Percentiles rank a stretch among this genome's conserved stretches.
Evolutionary conservation across 768 basidiomycete species (phyloP).

Genomic region (Termitomyces sp.): DNA sequence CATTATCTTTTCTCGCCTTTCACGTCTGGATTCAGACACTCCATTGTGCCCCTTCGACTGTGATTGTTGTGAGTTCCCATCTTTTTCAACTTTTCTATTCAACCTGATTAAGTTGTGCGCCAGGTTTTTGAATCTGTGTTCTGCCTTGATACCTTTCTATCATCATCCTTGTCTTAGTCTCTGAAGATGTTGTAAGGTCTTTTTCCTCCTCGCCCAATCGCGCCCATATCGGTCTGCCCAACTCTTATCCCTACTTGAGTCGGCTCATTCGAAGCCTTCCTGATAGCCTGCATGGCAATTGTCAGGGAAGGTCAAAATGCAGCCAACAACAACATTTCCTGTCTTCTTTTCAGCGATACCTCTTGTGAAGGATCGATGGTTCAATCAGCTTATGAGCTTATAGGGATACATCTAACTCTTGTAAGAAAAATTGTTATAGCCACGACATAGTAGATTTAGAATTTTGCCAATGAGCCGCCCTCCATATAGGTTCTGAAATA

Average conservation of each 20-base stretch:
- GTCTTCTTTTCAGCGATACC: slow-evolving; percentile 5
- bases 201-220: background rate
- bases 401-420: background rate
- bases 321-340: slow-evolving; percentile 45
- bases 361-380: slow-evolving; percentile 8
- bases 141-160: background rate
- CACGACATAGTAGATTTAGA: no score
- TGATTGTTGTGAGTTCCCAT: slow-evolving; percentile 65
- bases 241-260: slow-evolving; percentile 17
- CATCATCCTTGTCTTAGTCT: background rate
- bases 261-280: slow-evolving; percentile 62
- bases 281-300: slow-evolving; percentile 36
- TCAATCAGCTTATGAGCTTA: background rate
- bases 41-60: slow-evolving; percentile 88
- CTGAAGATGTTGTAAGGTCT: background rate
- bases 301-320: slow-evolving; percentile 57
- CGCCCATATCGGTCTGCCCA: background rate
- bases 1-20: slow-evolving; percentile 17
- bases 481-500: no score
- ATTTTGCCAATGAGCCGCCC: no score
- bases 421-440: background rate
- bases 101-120: background rate
- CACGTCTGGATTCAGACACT: slow-evolving; percentile 53
- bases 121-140: slow-evolving; percentile 23
- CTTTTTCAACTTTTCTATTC: background rate